phyloP scores from a whole-genome alignment of 2,329 filamentous ascomycete genomes.

The Beauveria sp. region DNA sequence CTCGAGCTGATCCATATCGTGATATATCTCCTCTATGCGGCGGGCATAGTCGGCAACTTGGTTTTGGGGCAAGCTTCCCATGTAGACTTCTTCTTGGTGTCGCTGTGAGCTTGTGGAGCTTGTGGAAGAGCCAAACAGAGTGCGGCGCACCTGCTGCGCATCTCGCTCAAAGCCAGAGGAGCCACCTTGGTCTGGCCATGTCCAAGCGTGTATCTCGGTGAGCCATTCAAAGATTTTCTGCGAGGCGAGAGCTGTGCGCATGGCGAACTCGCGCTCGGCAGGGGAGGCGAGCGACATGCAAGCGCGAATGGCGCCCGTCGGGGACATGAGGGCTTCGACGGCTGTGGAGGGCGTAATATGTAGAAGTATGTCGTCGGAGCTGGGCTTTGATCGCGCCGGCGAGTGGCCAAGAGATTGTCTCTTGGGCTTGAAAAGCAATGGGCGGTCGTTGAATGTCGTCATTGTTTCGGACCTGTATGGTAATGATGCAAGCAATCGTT shows the following conservation, averaged over 20 bases:
- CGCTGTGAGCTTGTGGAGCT: conserved; percentile 13
- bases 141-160: conserved; percentile 32
- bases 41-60: conserved; percentile 62
- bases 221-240: conserved; percentile 68
- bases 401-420: conserved; percentile 28
- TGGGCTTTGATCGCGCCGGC: conserved; percentile 36
- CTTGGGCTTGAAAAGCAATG: conserved; percentile 25
- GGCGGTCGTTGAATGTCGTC: conserved; percentile 26
- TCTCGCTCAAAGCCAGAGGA: conserved; percentile 46
- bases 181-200: conserved; percentile 44
- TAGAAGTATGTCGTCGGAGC: conserved; percentile 50
- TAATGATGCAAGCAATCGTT: background rate
- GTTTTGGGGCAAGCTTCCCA: conserved; percentile 61
- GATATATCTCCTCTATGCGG: conserved; percentile 66
- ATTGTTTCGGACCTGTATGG: conserved; percentile 13
- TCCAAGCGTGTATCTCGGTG: conserved; percentile 57
- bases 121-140: conserved; percentile 20
- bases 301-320: conserved; percentile 42
- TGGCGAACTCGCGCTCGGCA: conserved; percentile 62
- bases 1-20: conserved; percentile 60
- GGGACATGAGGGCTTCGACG: conserved; percentile 50
- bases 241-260: conserved; percentile 62
- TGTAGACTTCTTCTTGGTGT: conserved; percentile 38
- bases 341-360: conserved; percentile 54
- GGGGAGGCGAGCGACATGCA: conserved; percentile 57